A percentile compares a stretch with the other conserved stretches of the same genome.
Evolutionary conservation across 768 basidiomycete genomes (phyloP).

Genomic region (Hydnomerulius pinastri): DNA sequence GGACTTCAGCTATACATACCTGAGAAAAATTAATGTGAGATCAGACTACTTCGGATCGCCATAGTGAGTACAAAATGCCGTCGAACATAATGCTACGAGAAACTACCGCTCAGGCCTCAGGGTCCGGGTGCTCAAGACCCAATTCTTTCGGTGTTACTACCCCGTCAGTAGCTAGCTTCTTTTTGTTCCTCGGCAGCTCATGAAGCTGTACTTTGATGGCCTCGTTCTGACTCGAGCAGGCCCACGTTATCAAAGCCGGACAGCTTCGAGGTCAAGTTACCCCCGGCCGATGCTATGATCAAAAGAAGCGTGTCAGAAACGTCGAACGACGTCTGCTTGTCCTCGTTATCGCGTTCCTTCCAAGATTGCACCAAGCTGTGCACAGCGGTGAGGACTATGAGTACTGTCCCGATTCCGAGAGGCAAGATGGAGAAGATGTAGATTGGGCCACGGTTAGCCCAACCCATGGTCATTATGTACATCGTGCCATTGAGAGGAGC

Average conservation of each 20-base stretch:
- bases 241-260: neutral
- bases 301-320: constrained; percentile 1
- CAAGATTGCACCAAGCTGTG: neutral
- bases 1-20: too few species aligned
- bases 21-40: too few species aligned
- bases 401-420: neutral
- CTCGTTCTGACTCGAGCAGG: neutral
- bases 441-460: neutral
- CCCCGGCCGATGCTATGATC: constrained; percentile 3
- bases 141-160: too few species aligned
- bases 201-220: neutral
- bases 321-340: neutral
- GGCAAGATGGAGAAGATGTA: constrained; percentile 6
- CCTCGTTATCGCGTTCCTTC: neutral
- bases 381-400: neutral
- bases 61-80: too few species aligned
- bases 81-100: too few species aligned
- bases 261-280: neutral
- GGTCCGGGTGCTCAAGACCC: too few species aligned
- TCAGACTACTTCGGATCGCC: too few species aligned
- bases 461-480: constrained; percentile 2
- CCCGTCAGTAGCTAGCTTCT: too few species aligned
- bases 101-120: too few species aligned
- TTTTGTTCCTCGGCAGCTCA: neutral
- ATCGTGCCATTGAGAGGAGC: neutral